phyloP scores from a whole-genome alignment of 2,329 filamentous ascomycete genomes.

The Talaromyces islandicus region DNA sequence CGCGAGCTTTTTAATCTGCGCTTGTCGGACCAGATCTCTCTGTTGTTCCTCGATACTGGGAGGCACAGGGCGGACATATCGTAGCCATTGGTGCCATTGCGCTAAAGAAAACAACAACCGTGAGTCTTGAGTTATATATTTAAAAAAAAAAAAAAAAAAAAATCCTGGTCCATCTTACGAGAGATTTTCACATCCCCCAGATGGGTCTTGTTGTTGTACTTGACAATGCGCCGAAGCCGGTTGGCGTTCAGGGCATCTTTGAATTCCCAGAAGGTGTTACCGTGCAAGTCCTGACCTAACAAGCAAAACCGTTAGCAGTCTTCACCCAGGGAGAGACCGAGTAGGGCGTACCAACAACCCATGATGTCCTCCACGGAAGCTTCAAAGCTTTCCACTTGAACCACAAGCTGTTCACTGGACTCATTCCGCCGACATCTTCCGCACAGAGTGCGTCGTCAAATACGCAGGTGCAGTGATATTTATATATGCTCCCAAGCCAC shows the following conservation, averaged over 20 bases:
- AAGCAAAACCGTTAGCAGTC: constrained; percentile 3
- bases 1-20: constrained; percentile 55
- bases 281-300: constrained; percentile 54
- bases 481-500: background rate
- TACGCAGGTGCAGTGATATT: background rate
- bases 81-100: constrained; percentile 65
- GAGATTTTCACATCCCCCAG: constrained; percentile 56
- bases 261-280: constrained; percentile 65
- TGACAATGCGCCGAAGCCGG: constrained; percentile 54
- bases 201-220: constrained; percentile 48
- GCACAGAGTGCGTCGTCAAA: constrained; percentile 14
- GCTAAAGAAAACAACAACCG: constrained; percentile 40
- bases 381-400: constrained; percentile 57
- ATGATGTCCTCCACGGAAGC: constrained; percentile 57
- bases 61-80: constrained; percentile 52
- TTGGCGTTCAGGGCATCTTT: constrained; percentile 50
- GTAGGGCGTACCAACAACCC: constrained; percentile 46
- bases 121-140: background rate
- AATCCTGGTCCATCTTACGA: constrained; percentile 32
- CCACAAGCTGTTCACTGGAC: constrained; percentile 47
- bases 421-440: constrained; percentile 22
- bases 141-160: background rate
- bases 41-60: constrained; percentile 55
- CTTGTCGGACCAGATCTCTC: constrained; percentile 50
- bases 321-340: background rate